Base-by-base conservation (phyloP, 768 basidiomycete species). In the Auricularia auricula-judae region DNA sequence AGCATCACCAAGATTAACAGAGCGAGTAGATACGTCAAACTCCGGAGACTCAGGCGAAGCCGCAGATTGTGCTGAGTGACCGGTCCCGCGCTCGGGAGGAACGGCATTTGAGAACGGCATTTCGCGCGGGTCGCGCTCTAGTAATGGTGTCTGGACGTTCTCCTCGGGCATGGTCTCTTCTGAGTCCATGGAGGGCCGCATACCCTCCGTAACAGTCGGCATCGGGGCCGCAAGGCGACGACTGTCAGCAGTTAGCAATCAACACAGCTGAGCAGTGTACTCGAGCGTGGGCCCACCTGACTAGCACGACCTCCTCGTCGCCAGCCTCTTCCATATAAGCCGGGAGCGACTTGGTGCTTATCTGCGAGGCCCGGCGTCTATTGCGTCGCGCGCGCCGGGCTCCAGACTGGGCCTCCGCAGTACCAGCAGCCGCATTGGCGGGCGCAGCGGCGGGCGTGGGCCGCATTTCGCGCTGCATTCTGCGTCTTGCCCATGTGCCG, bases 251-350 rank as follows among this genome's bases (percentile, higher is more conserved):
- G 36, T 36, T 7, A 29, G 63, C 14, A 35, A 54, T 35, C 35
- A n/a, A 44, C 11, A 33, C 11, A 59, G 63, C 29, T 5, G n/a
- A 4, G 42, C 56, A 35, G 23, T 23, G 5, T 12, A 21, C 42
- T 29, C 29, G 29, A 29, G 29, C 29, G 29, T 7, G n/a, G 16
- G 63, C 77, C 67, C 65, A 82, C 81, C 80, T 72, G 54, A 74
- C 77, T 62, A 93, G 84, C 4, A 93, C 91, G 35, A 93, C 78
- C 72, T 93, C 91, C 44, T 86, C 79, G 60, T 91, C 91, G 16
- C 89, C 90, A 0, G 91, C 89, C 66, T 93, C 90, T 74, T 91
- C 91, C 77, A 83, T 88, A 68, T 93, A 93, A 35, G 80, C 83
- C 4, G 91, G 91, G 36, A 93, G 72, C 4, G 87, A 90, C 35